phyloP scores from a whole-genome alignment of 140 eudicot species.

The Bidens hawaiensis region DNA sequence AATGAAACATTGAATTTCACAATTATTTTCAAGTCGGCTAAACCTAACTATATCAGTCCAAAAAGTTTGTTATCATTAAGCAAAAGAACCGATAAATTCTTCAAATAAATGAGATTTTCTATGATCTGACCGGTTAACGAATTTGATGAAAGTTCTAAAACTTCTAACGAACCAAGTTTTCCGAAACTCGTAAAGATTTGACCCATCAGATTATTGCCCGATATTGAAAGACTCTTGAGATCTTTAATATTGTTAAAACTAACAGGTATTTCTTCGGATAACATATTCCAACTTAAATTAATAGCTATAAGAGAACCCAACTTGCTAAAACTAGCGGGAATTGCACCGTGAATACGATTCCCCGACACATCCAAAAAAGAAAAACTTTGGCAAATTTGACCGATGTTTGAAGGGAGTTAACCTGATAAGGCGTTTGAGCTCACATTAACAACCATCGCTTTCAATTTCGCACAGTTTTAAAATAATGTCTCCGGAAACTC shows the following conservation, averaged over 20 bases:
- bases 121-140: conserved; percentile 65
- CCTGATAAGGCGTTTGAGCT: conserved; percentile 55
- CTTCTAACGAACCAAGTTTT: conserved; percentile 45
- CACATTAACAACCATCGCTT: conserved; percentile 53
- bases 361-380: conserved; percentile 51
- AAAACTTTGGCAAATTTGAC: conserved; percentile 46
- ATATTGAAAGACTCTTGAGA: conserved; percentile 50
- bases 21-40: conserved; percentile 42
- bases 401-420: conserved; percentile 46
- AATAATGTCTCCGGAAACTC: conserved; percentile 47
- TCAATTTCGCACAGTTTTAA: conserved; percentile 50
- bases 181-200: conserved; percentile 55
- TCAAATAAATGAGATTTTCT: conserved; percentile 41
- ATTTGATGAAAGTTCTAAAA: conserved; percentile 63
- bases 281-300: conserved; percentile 56
- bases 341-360: conserved; percentile 48
- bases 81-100: conserved; percentile 46
- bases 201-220: conserved; percentile 58
- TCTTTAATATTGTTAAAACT: conserved; percentile 46
- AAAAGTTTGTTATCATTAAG: conserved; percentile 68
- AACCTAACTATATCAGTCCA: conserved; percentile 49
- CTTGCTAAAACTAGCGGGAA: conserved; percentile 52
- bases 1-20: conserved; percentile 57
- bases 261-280: conserved; percentile 55
- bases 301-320: conserved; percentile 50